These are phyloP conservation scores for Salix viminalis DNA, from an alignment of 345 rosid species.

Conservation along the genomic window DNA sequence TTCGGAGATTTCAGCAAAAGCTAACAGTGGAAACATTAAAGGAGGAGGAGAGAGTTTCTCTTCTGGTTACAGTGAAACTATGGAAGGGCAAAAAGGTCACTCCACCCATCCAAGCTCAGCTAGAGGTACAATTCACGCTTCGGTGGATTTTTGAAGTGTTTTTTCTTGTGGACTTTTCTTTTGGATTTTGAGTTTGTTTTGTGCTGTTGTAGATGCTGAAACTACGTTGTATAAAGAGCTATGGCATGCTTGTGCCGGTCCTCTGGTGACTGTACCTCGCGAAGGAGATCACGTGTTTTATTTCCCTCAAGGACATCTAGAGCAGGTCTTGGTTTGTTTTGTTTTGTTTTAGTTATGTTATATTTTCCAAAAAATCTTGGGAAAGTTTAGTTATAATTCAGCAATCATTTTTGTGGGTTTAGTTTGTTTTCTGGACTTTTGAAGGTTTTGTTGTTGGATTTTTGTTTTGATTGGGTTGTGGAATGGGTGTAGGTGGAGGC, in stretches of 20 bases:
- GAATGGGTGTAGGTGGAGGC: slow-evolving; percentile 38
- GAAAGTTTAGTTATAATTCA: neutral
- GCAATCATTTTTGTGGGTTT: neutral
- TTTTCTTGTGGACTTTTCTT: neutral
- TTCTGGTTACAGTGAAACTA: slow-evolving; percentile 17
- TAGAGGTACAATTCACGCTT: slow-evolving; percentile 12
- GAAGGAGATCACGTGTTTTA: slow-evolving; percentile 43
- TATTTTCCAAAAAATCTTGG: neutral
- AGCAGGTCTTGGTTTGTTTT: slow-evolving; percentile 33
- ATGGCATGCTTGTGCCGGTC: slow-evolving; percentile 66
- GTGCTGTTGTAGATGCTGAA: slow-evolving; percentile 26
- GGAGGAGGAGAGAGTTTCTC: slow-evolving; percentile 25
- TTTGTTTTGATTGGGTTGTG: neutral
- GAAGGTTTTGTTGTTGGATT: neutral
- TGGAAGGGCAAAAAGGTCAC: slow-evolving; percentile 22
- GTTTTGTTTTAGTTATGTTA: neutral
- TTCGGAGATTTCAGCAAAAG: slow-evolving; percentile 19
- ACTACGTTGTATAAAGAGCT: slow-evolving; percentile 45
- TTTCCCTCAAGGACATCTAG: slow-evolving; percentile 63
- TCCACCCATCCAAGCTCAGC: slow-evolving; percentile 14
- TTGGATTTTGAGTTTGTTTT: neutral
- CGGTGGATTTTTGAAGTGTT: neutral
- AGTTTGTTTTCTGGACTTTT: neutral
- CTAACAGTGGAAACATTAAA: slow-evolving; percentile 16
- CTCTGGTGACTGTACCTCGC: slow-evolving; percentile 50